Evolutionary conservation across 2,329 filamentous ascomycete species (phyloP).

Genomic region (Neopestalotiopsis clavispora): DNA sequence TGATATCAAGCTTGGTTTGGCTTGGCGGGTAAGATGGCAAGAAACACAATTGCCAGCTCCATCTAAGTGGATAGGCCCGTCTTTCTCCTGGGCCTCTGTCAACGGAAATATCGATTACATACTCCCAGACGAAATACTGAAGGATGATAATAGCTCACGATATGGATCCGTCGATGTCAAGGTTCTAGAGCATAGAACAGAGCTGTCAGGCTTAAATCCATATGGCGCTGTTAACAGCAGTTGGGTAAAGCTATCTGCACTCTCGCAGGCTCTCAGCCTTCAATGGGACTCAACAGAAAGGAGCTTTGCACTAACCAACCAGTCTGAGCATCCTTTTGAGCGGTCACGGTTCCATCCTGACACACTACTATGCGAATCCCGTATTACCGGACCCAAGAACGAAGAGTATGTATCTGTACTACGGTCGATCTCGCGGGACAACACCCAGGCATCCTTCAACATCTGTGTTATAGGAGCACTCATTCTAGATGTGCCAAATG

Average conservation of each 20-base stretch:
- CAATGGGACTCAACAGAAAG: not conserved
- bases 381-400: not conserved
- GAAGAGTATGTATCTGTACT: not conserved
- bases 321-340: not conserved
- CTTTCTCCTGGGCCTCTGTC: not conserved
- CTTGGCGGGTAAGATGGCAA: not conserved
- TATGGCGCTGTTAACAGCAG: not conserved
- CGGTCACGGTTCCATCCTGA: not conserved
- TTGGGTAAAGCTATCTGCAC: not conserved
- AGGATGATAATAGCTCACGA: not conserved
- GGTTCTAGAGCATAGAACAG: not conserved
- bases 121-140: not conserved
- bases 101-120: not conserved
- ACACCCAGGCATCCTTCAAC: not conserved
- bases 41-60: not conserved
- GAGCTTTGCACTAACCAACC: not conserved
- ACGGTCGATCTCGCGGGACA: not conserved
- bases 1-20: not conserved
- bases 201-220: not conserved
- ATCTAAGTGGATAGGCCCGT: not conserved
- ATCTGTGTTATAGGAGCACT: not conserved
- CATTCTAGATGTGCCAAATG: not conserved
- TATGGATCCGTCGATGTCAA: not conserved
- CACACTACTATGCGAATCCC: not conserved
- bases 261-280: not conserved